A percentile compares a stretch with the other conserved stretches of the same genome.
phyloP scores from a whole-genome alignment of 257 asterid species.

The Solanum pinnatisectum region DNA sequence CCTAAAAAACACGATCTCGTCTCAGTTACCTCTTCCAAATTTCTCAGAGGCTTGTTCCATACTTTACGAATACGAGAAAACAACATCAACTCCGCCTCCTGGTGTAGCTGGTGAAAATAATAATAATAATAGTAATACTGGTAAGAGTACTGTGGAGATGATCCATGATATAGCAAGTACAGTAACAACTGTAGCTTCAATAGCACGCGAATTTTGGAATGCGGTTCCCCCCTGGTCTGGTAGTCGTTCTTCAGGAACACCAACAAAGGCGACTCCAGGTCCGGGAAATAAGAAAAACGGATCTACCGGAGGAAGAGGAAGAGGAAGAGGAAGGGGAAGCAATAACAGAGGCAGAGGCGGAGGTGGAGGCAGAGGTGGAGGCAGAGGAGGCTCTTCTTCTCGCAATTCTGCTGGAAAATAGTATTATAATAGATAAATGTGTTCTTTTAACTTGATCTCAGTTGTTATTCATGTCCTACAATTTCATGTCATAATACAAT shows the following conservation, averaged over 20 bases:
- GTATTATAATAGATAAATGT: background rate
- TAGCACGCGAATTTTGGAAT: background rate
- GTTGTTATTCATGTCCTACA: fast-evolving
- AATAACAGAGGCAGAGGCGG: background rate
- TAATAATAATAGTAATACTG: background rate
- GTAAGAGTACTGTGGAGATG: background rate
- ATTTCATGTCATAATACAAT: too few species aligned
- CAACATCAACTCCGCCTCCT: background rate
- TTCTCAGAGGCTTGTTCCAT: background rate
- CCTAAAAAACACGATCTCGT: background rate
- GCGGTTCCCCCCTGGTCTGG: background rate
- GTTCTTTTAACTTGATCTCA: too few species aligned
- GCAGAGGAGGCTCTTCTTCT: background rate
- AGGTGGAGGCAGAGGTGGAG: background rate
- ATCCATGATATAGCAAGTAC: background rate
- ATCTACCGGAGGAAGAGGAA: background rate
- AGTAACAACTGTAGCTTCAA: background rate
- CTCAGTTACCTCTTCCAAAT: background rate
- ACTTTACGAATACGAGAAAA: background rate
- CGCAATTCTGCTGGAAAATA: background rate
- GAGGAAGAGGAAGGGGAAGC: background rate
- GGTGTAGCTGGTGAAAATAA: background rate
- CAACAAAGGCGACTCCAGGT: background rate
- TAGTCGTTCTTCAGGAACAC: background rate
- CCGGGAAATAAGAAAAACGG: background rate